Conservation (phyloP, 2,329 filamentous ascomycete genomes). For the Rugonectria rugulosa region DNA sequence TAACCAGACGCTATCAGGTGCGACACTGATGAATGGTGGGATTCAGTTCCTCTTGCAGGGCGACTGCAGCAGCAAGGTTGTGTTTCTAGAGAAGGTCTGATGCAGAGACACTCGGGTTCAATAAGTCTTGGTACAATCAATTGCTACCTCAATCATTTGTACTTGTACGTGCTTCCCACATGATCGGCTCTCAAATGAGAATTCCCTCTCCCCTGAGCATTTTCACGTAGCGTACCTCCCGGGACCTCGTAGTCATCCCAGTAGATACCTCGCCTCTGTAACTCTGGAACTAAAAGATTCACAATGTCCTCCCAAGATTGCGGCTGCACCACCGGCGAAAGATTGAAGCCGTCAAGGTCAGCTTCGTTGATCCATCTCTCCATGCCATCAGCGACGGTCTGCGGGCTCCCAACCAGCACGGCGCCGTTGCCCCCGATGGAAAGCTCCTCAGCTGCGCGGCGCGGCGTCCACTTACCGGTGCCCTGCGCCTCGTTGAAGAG, state of each 20-base stretch:
- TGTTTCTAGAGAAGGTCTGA: slow-evolving; percentile 63
- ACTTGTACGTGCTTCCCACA: neutral
- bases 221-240: slow-evolving; percentile 13
- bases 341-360: slow-evolving; percentile 28
- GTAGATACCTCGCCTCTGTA: slow-evolving; percentile 15
- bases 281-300: slow-evolving; percentile 21
- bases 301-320: slow-evolving; percentile 23
- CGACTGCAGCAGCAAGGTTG: slow-evolving; percentile 65
- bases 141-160: too few species aligned
- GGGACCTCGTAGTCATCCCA: slow-evolving; percentile 3
- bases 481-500: neutral
- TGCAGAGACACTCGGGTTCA: too few species aligned
- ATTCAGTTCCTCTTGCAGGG: slow-evolving; percentile 59
- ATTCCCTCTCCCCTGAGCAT: slow-evolving; percentile 3
- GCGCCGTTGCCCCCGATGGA: slow-evolving; percentile 51
- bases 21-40: slow-evolving; percentile 69
- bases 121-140: too few species aligned
- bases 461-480: slow-evolving; percentile 60
- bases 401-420: slow-evolving; percentile 21
- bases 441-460: slow-evolving; percentile 62
- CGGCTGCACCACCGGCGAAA: slow-evolving; percentile 22
- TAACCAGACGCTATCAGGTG: slow-evolving; percentile 60
- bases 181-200: neutral
- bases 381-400: slow-evolving; percentile 26
- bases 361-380: slow-evolving; percentile 24